Base-by-base conservation (phyloP, 495 filamentous ascomycete genomes). In the Pseudoneurospora amorphoporcata region DNA sequence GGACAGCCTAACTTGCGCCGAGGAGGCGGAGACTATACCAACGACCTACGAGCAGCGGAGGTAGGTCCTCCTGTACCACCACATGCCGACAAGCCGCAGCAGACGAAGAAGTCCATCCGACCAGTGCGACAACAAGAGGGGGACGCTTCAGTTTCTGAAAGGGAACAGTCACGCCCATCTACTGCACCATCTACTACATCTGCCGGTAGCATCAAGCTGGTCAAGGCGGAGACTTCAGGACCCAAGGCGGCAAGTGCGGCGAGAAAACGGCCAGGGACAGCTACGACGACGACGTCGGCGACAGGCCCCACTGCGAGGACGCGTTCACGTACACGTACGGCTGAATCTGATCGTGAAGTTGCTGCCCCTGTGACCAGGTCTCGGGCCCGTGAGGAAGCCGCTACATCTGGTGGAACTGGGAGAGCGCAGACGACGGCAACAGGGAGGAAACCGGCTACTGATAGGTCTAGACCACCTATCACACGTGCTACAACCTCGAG, bases 81-180 rank as follows among this genome's bases (percentile, higher is more conserved):
- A 73, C 79, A 80, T 39, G 68, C 65, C 23, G 76, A 71, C 5
- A 76, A 42, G 23, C 73, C 74, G 0, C 79, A 76, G 68, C 76
- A 76, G 47, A 76, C 61, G n/a, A 81, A 81, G 69, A 79, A 74
- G 53, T 71, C 76, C 14, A 29, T 74, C 4, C 74, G 71, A 2
- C 70, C 73, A 6, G 75, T 76, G 0, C 80, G 76, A 43, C 74
- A 74, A 41, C 71, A 77, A 40, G 77, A 73, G 4, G 58, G 73
- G 3, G 65, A 72, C 3, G 35, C 74, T 1, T n/a, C 69, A 23
- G 19, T 42, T 0, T 19, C 70, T 0, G 43, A 68, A 4, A 58
- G 32, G 70, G 39, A 70, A 47, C 29, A 65, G 42, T 32, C 39
- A 43, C 16, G 53, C 41, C 6, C 73, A 65, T 17, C 69, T 68